Evolutionary conservation across 2,329 filamentous ascomycete genomes (phyloP), one percentile per base, ranked within the genome.

Genomic region (Parafenestella ontariensis): DNA sequence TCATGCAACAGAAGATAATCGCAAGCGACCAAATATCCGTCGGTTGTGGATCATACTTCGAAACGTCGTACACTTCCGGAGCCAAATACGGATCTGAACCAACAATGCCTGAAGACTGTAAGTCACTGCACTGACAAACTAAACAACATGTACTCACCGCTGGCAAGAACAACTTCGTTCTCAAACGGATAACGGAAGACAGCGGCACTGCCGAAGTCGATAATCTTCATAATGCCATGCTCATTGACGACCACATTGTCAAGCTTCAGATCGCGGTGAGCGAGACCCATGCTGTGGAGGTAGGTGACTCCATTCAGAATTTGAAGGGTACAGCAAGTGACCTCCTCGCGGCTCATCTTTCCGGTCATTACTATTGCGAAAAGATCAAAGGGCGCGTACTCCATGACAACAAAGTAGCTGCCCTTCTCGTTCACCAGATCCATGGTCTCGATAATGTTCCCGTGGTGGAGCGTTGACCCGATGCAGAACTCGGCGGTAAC

Each of bases 1-100:
- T 95, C 95, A 99, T 99, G 81, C 95, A 99, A 77, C 95, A 98
- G 78, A 94, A 99, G 50, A 99, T 98, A 66, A 99, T 99, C 17
- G 94, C 95, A 55, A 99, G 82, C 10, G 95, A 99, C 95, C 95
- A 99, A 55, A 99, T 92, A 77, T 99, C 95, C 1, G 94, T 91
- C 6, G 92, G 91, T 58, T 93, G 90, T 1, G 95, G 92, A 69
- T 99, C 93, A 74, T 99, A 99, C 71, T 92, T 93, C 62, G 89
- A 87, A 58, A 93, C 87, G 62, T 97, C 93, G 70, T 98, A 98
- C 1, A 99, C 95, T 76, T 99, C 95, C 0, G 95, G 95, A 0
- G 95, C 95, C 39, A 99, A 85, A 73, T 99, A 99, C 3, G 95
- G 95, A 78, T 99, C 95, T 9, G 95, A 97, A 42, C 89, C 89